Evolutionary conservation across 2,329 filamentous ascomycete genomes (phyloP).

Genomic region (Periconia sp.): DNA sequence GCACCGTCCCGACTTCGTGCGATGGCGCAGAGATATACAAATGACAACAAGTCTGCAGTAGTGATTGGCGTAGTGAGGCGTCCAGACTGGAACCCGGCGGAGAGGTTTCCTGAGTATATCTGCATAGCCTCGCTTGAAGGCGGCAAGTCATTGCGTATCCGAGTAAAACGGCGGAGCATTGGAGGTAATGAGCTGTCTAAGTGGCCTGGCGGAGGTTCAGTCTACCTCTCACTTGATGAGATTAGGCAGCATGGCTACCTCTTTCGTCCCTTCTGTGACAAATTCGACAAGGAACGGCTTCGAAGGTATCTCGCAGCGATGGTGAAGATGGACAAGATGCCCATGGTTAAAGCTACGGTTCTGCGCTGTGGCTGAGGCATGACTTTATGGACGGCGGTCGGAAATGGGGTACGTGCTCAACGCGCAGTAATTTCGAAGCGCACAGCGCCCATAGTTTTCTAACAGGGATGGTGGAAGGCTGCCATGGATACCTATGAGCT

Average conservation of each 20-base stretch:
- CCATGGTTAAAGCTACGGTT: too few relatives aligned
- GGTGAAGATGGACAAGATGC: too few relatives aligned
- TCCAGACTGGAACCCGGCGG: neutral
- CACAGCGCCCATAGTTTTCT: too few relatives aligned
- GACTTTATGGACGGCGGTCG: too few relatives aligned
- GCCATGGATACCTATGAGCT: too few relatives aligned
- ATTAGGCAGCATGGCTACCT: conserved; percentile 1
- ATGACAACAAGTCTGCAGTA: neutral
- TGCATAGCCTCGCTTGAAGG: conserved; percentile 1
- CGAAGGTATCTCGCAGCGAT: too few relatives aligned
- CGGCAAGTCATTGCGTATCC: neutral
- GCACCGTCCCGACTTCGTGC: neutral
- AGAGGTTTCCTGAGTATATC: conserved; percentile 2
- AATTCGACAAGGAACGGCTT: neutral
- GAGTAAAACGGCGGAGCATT: neutral
- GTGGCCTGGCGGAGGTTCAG: conserved; percentile 2
- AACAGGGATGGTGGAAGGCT: too few relatives aligned
- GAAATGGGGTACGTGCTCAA: too few relatives aligned
- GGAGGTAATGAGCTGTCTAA: neutral
- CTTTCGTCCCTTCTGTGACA: neutral
- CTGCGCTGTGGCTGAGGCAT: too few relatives aligned
- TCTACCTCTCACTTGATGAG: conserved; percentile 2
- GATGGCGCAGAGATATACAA: neutral
- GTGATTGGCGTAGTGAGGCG: conserved; percentile 1
- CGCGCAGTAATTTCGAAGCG: too few relatives aligned